phyloP scores from a whole-genome alignment of 2,329 filamentous ascomycete genomes.

The Exophiala calicioides region DNA sequence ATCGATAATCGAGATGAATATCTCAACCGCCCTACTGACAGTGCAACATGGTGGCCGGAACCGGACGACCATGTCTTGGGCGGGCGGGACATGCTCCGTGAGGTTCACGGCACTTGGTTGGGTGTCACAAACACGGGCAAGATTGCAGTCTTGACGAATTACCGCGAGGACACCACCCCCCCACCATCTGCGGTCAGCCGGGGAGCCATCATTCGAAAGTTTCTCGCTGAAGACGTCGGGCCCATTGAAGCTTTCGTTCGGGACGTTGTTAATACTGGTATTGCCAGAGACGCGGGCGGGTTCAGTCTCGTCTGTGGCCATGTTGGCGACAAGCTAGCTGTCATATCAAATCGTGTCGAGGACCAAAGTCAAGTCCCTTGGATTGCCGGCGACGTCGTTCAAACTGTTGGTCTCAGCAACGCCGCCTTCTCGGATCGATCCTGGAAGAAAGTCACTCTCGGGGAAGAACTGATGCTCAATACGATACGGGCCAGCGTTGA shows the following conservation, averaged over 20 bases:
- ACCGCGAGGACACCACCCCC: constrained; percentile 55
- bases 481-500: constrained; percentile 51
- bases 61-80: constrained; percentile 59
- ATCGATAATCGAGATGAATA: constrained; percentile 77
- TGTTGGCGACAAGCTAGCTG: constrained; percentile 55
- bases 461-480: constrained; percentile 54
- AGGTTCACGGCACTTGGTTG: constrained; percentile 64
- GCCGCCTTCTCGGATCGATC: constrained; percentile 59
- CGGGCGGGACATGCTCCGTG: constrained; percentile 62
- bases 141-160: constrained; percentile 65
- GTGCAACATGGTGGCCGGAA: constrained; percentile 60
- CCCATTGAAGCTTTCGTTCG: constrained; percentile 54
- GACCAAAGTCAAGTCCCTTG: constrained; percentile 53
- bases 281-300: constrained; percentile 60
- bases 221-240: constrained; percentile 50
- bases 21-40: constrained; percentile 60
- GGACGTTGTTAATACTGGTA: constrained; percentile 56
- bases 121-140: constrained; percentile 63
- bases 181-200: constrained; percentile 53
- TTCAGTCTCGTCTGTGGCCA: constrained; percentile 64
- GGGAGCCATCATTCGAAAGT: constrained; percentile 62
- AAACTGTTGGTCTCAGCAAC: constrained; percentile 64
- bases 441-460: constrained; percentile 64
- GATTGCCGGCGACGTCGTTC: constrained; percentile 49
- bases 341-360: constrained; percentile 64